Percentiles rank a stretch among this genome's conserved stretches.
Conservation (phyloP, 228 moss, liverwort and hornwort species). For the Sphagnum fallax region DNA sequence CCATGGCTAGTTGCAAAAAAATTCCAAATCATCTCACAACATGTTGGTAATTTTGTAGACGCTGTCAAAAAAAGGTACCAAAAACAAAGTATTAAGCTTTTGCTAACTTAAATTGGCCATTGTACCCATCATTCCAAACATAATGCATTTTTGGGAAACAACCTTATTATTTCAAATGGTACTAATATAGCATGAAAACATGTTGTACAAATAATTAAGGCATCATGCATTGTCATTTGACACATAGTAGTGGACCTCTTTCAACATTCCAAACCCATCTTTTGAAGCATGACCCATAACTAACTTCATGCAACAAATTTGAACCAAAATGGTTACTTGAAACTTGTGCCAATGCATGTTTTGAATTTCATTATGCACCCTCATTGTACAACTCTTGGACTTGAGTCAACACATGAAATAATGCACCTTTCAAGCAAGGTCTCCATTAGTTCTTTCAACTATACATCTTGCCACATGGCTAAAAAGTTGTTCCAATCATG, state of each 20-base stretch:
- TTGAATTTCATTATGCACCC: neutral
- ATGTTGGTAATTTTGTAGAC: neutral
- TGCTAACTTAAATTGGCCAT: neutral
- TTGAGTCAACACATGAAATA: neutral
- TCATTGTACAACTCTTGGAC: neutral
- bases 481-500: neutral
- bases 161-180: neutral
- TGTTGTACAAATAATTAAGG: neutral
- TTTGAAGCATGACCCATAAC: neutral
- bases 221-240: constrained; percentile 4
- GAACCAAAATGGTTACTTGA: neutral
- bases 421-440: neutral
- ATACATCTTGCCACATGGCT: neutral
- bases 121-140: constrained; percentile 8
- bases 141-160: neutral
- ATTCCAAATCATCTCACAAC: constrained; percentile 1
- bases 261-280: neutral
- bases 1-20: constrained; percentile 8
- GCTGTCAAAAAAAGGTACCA: neutral
- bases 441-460: neutral
- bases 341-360: neutral
- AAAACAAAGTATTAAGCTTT: neutral
- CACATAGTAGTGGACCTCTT: constrained; percentile 1
- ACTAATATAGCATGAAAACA: neutral
- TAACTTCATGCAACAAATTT: neutral